Evolutionary conservation across 169 alveolate species (phyloP), one percentile per base, ranked within the genome.

Genomic region (Eimeria nieschulzi): DNA sequence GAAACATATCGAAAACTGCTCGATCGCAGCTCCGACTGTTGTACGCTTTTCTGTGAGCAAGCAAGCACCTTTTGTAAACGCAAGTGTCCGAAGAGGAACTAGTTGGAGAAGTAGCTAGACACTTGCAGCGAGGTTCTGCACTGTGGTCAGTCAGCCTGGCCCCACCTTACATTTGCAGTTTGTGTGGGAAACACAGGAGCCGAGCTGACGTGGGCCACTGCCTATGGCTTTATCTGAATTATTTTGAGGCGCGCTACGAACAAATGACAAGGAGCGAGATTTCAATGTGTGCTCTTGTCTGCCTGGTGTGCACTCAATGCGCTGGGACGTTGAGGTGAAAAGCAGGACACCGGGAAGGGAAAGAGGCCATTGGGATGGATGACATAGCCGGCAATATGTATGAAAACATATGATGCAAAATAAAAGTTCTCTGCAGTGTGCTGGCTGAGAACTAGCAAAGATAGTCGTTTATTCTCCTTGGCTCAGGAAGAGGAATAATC

Each of bases 181-280:
- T 17, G 76, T 66, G 26, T 8, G 68, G 26, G 87, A 13, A 73
- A 59, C 21, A 17, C 90, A 90, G 90, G 56, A 56, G 83, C 66
- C 90, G 93, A 7, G 93, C 66, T 21, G 93, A 90, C 79, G 93
- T 90, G 66, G 90, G 90, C 26, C 90, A 79, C 39, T 90, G 93
- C 72, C 90, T 90, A 9, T 90, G 93, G 93, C 93, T 90, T 9
- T 90, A 90, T 66, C 83, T 90, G 54, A 90, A 90, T 75, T 76
- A 76, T 56, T 90, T 90, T n/a, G 84, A 78, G 39, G 76, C 61
- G 25, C 83, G 76, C 68, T 90, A 17, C 56, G 72, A 84, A 3
- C 70, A 71, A 23, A 90, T 90, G 93, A 90, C 90, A 17, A 17
- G 83, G 64, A 64, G 66, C 83, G 93, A 90, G 54, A 90, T 90